phyloP scores from a whole-genome alignment of 2,329 filamentous ascomycete genomes.

The Penicillium psychrosexuale region DNA sequence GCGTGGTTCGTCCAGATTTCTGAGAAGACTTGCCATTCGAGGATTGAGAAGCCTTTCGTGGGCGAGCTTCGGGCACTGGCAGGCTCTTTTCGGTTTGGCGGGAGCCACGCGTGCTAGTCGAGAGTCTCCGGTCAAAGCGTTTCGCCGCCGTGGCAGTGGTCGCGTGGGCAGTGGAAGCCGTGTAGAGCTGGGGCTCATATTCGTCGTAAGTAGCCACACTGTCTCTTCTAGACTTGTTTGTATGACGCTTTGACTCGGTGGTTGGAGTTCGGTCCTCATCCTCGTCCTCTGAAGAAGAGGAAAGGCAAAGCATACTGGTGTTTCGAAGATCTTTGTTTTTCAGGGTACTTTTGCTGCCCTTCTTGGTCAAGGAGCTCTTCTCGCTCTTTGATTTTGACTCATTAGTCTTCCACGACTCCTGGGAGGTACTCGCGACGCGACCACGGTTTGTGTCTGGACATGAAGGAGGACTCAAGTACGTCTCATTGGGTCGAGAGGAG shows the following conservation, averaged over 20 bases:
- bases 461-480: conserved; percentile 25
- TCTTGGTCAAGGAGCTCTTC: conserved; percentile 32
- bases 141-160: conserved; percentile 21
- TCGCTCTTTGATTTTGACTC: conserved; percentile 13
- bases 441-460: conserved; percentile 12
- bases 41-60: conserved; percentile 14
- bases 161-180: conserved; percentile 39
- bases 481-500: conserved; percentile 26
- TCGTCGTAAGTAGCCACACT: conserved; percentile 42
- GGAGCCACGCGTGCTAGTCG: conserved; percentile 28
- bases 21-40: conserved; percentile 29
- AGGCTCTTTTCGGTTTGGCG: conserved; percentile 14
- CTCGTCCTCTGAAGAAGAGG: conserved; percentile 51
- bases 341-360: conserved; percentile 39
- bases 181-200: conserved; percentile 44
- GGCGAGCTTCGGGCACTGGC: conserved; percentile 14
- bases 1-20: conserved; percentile 21
- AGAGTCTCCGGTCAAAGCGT: conserved; percentile 29
- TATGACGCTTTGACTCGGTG: conserved; percentile 11
- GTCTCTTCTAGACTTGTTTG: conserved; percentile 28
- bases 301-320: conserved; percentile 48
- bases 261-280: conserved; percentile 28
- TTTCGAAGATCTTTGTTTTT: conserved; percentile 42
- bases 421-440: conserved; percentile 16
- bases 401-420: conserved; percentile 18